A percentile compares a stretch with the other conserved stretches of the same genome.
These are phyloP conservation scores for Aeschynomene evenia DNA, from an alignment of 306 rosid species.

Conservation along the genomic window DNA sequence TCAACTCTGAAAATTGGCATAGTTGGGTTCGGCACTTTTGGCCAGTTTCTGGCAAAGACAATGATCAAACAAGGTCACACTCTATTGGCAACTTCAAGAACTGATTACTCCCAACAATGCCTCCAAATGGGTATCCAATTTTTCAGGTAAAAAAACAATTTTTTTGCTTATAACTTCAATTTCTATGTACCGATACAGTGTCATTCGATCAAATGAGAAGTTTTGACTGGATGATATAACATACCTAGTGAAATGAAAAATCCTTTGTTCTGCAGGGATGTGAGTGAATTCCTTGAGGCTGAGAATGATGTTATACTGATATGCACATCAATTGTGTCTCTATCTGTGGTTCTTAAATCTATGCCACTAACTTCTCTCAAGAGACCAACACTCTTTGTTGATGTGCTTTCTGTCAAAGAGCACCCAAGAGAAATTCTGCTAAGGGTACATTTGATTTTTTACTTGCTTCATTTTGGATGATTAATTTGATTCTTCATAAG, in stretches of 20 bases:
- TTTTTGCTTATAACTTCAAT: too few relatives aligned
- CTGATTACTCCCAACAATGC: slow-evolving; percentile 45
- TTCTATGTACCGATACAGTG: too few relatives aligned
- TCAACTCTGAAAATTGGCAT: slow-evolving; percentile 50
- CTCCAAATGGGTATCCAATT: slow-evolving; percentile 45
- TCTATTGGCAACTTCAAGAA: slow-evolving; percentile 50
- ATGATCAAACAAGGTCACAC: slow-evolving; percentile 59
- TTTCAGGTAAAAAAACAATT: slow-evolving; percentile 40
- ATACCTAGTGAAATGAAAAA: too few relatives aligned
- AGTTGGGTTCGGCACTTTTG: slow-evolving; percentile 56
- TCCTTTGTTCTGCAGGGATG: slow-evolving; percentile 44
- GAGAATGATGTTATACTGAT: slow-evolving; percentile 54
- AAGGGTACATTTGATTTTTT: slow-evolving; percentile 20
- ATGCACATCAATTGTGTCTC: slow-evolving; percentile 55
- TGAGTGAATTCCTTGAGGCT: slow-evolving; percentile 39
- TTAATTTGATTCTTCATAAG: neutral
- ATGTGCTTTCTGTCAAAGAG: slow-evolving; percentile 69
- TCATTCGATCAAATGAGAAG: neutral
- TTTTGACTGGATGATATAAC: too few relatives aligned
- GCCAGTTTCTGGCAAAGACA: slow-evolving; percentile 54
- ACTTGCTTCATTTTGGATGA: neutral
- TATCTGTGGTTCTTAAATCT: slow-evolving; percentile 42
- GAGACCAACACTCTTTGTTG: slow-evolving; percentile 51
- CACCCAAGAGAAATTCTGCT: slow-evolving; percentile 50
- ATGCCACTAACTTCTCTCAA: slow-evolving; percentile 45